Evolutionary conservation across 2,329 filamentous ascomycete genomes (phyloP), one percentile per base, ranked within the genome.

Genomic region (Fusarium lyarnte): DNA sequence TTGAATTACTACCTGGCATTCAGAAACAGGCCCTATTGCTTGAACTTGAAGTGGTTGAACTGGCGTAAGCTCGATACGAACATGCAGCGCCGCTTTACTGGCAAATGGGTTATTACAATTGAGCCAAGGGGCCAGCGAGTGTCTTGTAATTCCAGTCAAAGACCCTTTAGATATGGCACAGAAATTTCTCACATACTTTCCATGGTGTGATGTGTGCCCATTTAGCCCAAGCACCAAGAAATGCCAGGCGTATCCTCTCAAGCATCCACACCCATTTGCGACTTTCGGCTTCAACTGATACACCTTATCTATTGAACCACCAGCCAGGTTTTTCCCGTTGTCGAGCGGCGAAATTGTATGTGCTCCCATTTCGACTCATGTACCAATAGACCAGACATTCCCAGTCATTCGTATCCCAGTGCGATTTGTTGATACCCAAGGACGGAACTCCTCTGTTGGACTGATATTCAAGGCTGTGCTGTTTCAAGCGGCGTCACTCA

Each of bases 51-150:
- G n/a, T n/a, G n/a, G n/a, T n/a, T n/a, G n/a, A n/a, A n/a, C n/a
- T n/a, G n/a, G 1, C 41, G 65, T 73, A 47, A 64, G 64, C 45
- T 72, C 54, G 66, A 31, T 29, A 58, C 35, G 33, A 23, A 42
- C 11, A 33, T 2, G 29, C 14, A 29, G 6, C 1, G 19, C 2
- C 19, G 0, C 21, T 29, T 12, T 0, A 47, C 2, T 31, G 21
- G 17, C 31, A 1, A 2, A 17, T 29, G 6, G 6, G 27, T 17
- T n/a, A n/a, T n/a, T n/a, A n/a, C n/a, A n/a, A 8, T 29, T n/a
- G 9, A n/a, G 17, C 6, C 8, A n/a, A 6, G 31, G 9, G 9
- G 6, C 27, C 10, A 12, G 27, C 10, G 6, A n/a, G 2, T 5
- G 12, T 31, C 16, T 16, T 8, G 2, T 4, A n/a, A 16, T 11